Evolutionary conservation across 225 moss, liverwort and hornwort species (phyloP), one percentile per base, ranked within the genome.

Genomic region (Physcomitrium patens): DNA sequence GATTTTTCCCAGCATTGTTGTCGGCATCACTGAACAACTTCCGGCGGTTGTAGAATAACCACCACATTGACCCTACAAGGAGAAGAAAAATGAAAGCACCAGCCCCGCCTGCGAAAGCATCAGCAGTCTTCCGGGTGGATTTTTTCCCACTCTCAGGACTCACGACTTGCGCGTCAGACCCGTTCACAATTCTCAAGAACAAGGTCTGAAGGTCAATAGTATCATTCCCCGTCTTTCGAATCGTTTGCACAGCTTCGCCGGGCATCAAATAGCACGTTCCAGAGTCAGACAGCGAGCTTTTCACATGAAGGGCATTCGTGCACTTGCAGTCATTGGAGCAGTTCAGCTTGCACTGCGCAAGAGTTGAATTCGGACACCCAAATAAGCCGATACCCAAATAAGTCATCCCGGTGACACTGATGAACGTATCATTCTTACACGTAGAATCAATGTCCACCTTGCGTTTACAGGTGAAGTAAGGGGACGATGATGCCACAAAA

Each of bases 11-110:
- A 17, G 31, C 7, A 37, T 37, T 4, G 31, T 51, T 50, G 2
- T 50, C 67, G 5, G 59, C 67, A 18, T 26, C 19, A 19, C 15
- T 68, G 16, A 76, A 68, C 51, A 76, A 68, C 68, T 14, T 60
- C 37, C 13, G 20, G 3, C 42, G 66, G 9, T 12, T 50, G 15
- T 27, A 15, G 23, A 23, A 51, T 0, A 76, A 20, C 50, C 60
- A 76, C 76, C 68, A 76, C 16, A 22, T 60, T 28, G 68, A 76
- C 51, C 10, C 22, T 15, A 26, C 50, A 37, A 68, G 6, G 7
- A 76, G 68, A 8, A 68, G 22, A 16, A 59, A 60, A 22, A 50
- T 17, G 20, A 67, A 11, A 41, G 27, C 51, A 11, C 76, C 76
- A 19, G 60, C 60, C n/a, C 18, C 68, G 7, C 60, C 68, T 60